phyloP scores from a whole-genome alignment of 2,329 filamentous ascomycete genomes.

The Aspergillus aculeatus region DNA sequence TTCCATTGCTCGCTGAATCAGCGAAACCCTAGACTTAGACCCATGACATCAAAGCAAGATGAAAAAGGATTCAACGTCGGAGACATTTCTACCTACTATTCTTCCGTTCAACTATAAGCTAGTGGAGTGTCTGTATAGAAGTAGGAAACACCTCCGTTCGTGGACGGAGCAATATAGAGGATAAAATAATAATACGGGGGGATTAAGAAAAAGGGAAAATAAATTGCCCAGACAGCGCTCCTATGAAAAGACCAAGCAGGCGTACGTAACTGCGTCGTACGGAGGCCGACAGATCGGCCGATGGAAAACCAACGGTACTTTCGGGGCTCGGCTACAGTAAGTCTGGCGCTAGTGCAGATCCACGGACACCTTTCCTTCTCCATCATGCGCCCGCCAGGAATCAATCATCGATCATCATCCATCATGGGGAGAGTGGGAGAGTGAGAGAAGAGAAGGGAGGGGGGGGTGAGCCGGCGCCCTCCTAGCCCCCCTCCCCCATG shows the following conservation, averaged over 20 bases:
- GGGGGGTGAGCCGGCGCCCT: not conserved
- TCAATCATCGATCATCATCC: slow-evolving; percentile 20
- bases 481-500: not conserved
- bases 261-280: slow-evolving; percentile 14
- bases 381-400: slow-evolving; percentile 12
- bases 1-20: not conserved
- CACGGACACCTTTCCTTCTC: slow-evolving; percentile 22
- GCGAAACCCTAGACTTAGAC: not conserved
- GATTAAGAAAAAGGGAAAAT: not conserved
- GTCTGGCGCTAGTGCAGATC: slow-evolving; percentile 27
- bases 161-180: not conserved
- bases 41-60: not conserved
- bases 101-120: not conserved
- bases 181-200: not conserved
- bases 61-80: not conserved
- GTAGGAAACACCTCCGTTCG: not conserved
- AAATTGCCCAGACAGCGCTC: too few relatives aligned
- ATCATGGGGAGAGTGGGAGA: slow-evolving; percentile 1
- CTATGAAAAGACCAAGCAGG: not conserved
- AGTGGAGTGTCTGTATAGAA: not conserved
- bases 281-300: slow-evolving; percentile 14
- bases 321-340: slow-evolving; percentile 23
- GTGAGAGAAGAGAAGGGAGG: not conserved
- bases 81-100: not conserved
- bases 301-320: slow-evolving; percentile 15